Evolutionary conservation across 164 flowering plant genomes (phyloP).

Genomic region (Santalum album): DNA sequence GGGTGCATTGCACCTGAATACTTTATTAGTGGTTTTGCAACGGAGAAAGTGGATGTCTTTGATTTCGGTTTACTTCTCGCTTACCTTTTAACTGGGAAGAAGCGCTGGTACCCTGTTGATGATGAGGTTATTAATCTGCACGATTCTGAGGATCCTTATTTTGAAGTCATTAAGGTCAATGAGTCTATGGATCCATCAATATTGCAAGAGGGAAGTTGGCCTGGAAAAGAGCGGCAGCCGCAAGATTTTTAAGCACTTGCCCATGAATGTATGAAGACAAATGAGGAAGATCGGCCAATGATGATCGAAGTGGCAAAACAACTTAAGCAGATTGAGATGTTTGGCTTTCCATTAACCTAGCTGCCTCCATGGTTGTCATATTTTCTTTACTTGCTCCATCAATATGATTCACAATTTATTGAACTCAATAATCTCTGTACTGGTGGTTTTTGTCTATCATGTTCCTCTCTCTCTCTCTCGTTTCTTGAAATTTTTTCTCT

Average conservation of each 20-base stretch:
- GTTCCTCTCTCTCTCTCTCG: too few species aligned
- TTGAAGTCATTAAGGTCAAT: not conserved
- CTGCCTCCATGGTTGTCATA: too few species aligned
- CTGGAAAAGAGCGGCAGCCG: not conserved
- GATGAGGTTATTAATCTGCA: not conserved
- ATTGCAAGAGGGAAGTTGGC: not conserved
- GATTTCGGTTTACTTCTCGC: not conserved
- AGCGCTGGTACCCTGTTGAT: not conserved
- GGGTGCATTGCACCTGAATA: not conserved
- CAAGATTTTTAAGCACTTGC: not conserved
- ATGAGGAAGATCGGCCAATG: not conserved
- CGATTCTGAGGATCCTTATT: not conserved
- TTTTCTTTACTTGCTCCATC: too few species aligned
- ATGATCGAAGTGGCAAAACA: not conserved
- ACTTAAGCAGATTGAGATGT: not conserved
- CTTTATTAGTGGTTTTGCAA: not conserved
- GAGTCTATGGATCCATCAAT: not conserved
- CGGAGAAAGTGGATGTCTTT: not conserved
- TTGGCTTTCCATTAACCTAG: not conserved
- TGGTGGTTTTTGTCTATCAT: too few species aligned
- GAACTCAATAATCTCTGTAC: too few species aligned
- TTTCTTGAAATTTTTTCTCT: too few species aligned
- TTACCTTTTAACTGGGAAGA: not conserved
- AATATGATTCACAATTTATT: too few species aligned
- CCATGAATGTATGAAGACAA: not conserved